Evolutionary conservation across 352 stramenopile species (phyloP).

Genomic region (Pythium folliculosum): DNA sequence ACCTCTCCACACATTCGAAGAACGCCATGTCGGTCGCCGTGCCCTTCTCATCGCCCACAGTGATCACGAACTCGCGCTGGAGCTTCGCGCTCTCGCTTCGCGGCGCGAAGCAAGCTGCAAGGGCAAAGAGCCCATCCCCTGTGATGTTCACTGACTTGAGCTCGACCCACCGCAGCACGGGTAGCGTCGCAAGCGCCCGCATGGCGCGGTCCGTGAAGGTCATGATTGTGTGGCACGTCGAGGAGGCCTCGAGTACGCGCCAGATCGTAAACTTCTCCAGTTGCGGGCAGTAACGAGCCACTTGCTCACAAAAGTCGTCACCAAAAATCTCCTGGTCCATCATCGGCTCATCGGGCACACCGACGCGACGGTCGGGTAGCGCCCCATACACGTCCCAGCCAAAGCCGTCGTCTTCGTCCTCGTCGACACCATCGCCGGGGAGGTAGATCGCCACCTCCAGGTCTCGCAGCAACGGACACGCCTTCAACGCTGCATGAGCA

Average conservation of each 20-base stretch:
- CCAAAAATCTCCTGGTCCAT: slow-evolving; percentile 32
- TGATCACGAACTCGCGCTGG: slow-evolving; percentile 17
- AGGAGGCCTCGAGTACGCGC: slow-evolving; percentile 6
- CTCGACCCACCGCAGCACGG: slow-evolving; percentile 12
- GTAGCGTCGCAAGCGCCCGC: slow-evolving; percentile 14
- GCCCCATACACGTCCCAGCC: slow-evolving; percentile 7
- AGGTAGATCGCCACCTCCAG: slow-evolving; percentile 19
- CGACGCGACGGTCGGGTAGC: neutral
- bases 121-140: slow-evolving; percentile 12
- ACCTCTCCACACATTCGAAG: slow-evolving; percentile 16
- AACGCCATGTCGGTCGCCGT: slow-evolving; percentile 19
- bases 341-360: slow-evolving; percentile 2
- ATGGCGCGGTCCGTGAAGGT: slow-evolving; percentile 23
- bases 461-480: slow-evolving; percentile 13
- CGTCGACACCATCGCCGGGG: slow-evolving; percentile 4
- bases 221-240: slow-evolving; percentile 12
- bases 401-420: slow-evolving; percentile 12
- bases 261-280: slow-evolving; percentile 26
- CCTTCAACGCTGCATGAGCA: slow-evolving; percentile 11
- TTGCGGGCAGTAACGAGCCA: slow-evolving; percentile 8
- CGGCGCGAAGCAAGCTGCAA: slow-evolving; percentile 10
- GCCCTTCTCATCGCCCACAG: slow-evolving; percentile 9
- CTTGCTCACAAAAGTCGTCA: slow-evolving; percentile 20
- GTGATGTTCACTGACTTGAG: slow-evolving; percentile 29
- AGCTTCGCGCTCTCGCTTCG: neutral